A percentile compares a stretch with the other conserved stretches of the same genome.
These are phyloP conservation scores for Dinochytrium kinnereticum DNA, from an alignment of 371 early-diverging fungal genomes.

Conservation along the genomic window DNA sequence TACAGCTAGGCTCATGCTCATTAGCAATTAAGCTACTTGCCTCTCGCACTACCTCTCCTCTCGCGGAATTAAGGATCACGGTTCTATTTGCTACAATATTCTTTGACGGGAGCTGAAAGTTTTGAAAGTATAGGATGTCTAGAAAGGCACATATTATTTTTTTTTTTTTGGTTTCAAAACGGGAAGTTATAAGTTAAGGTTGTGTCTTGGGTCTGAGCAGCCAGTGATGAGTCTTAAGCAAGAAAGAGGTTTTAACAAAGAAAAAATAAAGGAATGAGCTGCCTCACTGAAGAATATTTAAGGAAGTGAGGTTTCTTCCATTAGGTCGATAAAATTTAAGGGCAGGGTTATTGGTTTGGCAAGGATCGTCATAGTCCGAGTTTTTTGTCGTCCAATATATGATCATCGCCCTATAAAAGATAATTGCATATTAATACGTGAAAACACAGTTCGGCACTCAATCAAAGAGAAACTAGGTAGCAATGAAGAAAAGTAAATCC, in stretches of 20 bases:
- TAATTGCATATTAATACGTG: too few species aligned
- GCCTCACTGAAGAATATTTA: neutral
- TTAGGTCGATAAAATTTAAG: conserved; percentile 43
- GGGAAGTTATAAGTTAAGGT: too few species aligned
- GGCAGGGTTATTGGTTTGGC: conserved; percentile 44
- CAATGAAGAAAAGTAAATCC: too few species aligned
- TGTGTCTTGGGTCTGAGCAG: too few species aligned
- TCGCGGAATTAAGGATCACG: conserved; percentile 27
- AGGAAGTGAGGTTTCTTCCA: neutral
- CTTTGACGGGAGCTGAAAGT: conserved; percentile 42
- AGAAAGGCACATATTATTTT: conserved; percentile 45
- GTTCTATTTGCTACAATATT: conserved; percentile 39
- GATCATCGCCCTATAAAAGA: conserved; percentile 29
- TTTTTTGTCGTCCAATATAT: conserved; percentile 26
- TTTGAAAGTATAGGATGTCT: conserved; percentile 43
- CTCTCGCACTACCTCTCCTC: conserved; percentile 1
- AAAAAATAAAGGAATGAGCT: neutral
- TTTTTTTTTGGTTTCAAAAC: too few species aligned
- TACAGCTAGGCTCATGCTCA: conserved; percentile 42
- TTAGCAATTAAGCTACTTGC: conserved; percentile 22
- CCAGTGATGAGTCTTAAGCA: too few species aligned
- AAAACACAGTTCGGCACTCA: too few species aligned
- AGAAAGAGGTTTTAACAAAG: too few species aligned
- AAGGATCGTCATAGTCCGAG: conserved; percentile 31
- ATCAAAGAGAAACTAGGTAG: too few species aligned